These are phyloP conservation scores for Cymbidium sinense DNA, from an alignment of 106 monocot species.

Conservation along the genomic window DNA sequence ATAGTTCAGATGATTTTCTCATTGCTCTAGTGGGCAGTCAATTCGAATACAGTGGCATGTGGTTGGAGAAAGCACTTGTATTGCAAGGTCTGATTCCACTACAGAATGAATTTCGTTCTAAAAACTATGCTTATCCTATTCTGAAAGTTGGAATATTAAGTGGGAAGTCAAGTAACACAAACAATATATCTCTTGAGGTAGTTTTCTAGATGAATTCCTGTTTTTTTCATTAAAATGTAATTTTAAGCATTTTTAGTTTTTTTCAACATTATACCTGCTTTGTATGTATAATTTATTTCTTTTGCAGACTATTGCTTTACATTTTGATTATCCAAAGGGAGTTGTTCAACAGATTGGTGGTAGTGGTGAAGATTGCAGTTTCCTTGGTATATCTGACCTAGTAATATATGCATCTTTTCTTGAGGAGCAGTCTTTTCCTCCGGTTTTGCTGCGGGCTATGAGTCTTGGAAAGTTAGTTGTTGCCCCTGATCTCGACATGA, in stretches of 20 bases:
- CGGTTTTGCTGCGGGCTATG: constrained; percentile 70
- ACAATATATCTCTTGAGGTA: constrained; percentile 69
- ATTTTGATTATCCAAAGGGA: constrained; percentile 45
- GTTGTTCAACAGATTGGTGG: constrained; percentile 33
- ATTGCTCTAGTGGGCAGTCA: constrained; percentile 76
- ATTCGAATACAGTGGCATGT: constrained; percentile 78
- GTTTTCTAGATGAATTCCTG: neutral
- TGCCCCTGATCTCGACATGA: constrained; percentile 81
- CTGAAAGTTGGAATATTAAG: constrained; percentile 63
- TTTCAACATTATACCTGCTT: neutral
- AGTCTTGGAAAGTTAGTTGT: constrained; percentile 70
- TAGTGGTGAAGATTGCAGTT: constrained; percentile 30
- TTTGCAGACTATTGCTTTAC: constrained; percentile 40
- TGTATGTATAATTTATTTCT: neutral
- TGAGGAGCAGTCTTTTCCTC: constrained; percentile 85
- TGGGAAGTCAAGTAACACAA: constrained; percentile 33
- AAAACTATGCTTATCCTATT: constrained; percentile 28
- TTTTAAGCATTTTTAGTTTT: neutral
- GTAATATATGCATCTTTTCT: constrained; percentile 95
- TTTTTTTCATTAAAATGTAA: neutral
- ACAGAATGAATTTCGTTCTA: constrained; percentile 32
- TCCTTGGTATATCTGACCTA: constrained; percentile 61
- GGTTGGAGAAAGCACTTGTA: constrained; percentile 73
- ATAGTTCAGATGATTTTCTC: constrained; percentile 58
- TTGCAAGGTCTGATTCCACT: constrained; percentile 66